Percentiles rank a stretch among this genome's conserved stretches.
phyloP scores from a whole-genome alignment of 1,139 yeast genomes.

The Nakaseomyces glabratus region DNA sequence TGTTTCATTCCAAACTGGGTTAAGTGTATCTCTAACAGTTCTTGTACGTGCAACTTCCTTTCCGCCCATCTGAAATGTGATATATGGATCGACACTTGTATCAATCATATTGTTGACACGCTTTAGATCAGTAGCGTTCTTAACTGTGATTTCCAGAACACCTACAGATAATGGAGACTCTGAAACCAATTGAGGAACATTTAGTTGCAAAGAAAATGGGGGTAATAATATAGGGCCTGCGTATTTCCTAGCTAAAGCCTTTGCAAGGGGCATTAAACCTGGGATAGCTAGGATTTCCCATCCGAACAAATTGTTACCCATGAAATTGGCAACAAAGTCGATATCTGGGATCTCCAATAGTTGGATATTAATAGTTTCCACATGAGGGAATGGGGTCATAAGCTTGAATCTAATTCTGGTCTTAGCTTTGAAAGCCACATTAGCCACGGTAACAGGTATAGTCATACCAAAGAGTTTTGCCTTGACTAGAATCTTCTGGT shows the following conservation, averaged over 20 bases:
- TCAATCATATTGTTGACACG: conserved; percentile 57
- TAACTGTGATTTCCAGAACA: conserved; percentile 60
- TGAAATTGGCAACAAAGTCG: conserved; percentile 62
- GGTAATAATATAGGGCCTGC: conserved; percentile 80
- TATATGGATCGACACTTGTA: conserved; percentile 80
- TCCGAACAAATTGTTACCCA: conserved; percentile 72
- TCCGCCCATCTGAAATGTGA: conserved; percentile 53
- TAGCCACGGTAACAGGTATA: conserved; percentile 52
- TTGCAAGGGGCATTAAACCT: conserved; percentile 70
- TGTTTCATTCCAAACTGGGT: conserved; percentile 79
- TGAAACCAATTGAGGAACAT: conserved; percentile 78
- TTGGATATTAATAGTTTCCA: conserved; percentile 79
- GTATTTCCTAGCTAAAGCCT: conserved; percentile 74
- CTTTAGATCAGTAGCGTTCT: conserved; percentile 56
- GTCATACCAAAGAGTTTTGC: conserved; percentile 54
- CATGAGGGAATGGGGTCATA: conserved; percentile 84
- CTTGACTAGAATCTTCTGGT: conserved; percentile 66
- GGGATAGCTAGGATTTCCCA: conserved; percentile 83
- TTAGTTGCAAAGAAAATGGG: conserved; percentile 87
- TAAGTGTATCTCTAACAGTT: conserved; percentile 49
- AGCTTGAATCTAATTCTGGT: conserved; percentile 76
- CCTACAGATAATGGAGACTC: conserved; percentile 87
- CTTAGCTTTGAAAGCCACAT: conserved; percentile 54
- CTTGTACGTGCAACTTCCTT: conserved; percentile 56
- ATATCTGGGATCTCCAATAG: conserved; percentile 75